Percentiles rank a stretch among this genome's conserved stretches.
Conservation (phyloP, 2,329 filamentous ascomycete genomes). For the Tolypocladium nubicola region DNA sequence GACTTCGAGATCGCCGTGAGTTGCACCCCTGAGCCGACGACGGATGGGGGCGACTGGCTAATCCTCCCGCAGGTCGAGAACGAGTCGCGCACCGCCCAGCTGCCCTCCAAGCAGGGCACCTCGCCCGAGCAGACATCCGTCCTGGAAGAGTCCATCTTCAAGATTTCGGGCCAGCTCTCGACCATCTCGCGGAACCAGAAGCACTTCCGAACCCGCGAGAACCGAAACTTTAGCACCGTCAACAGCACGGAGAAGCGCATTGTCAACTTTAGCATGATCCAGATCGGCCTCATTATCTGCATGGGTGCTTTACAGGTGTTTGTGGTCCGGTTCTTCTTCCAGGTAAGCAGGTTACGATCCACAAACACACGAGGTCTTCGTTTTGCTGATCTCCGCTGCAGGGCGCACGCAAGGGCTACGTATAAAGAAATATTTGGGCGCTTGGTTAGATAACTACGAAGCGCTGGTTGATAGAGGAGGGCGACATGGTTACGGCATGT, state of each 20-base stretch:
- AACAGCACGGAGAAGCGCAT: conserved; percentile 91
- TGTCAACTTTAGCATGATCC: conserved; percentile 93
- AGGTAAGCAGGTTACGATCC: conserved; percentile 37
- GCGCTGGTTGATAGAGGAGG: neutral
- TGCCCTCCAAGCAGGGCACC: conserved; percentile 82
- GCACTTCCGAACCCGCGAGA: conserved; percentile 98
- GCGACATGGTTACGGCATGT: neutral
- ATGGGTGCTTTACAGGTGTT: conserved; percentile 98
- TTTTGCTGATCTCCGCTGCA: conserved; percentile 16
- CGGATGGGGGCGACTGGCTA: neutral
- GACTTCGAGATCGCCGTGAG: conserved; percentile 88
- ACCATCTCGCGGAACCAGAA: conserved; percentile 97
- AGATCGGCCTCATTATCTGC: conserved; percentile 79
- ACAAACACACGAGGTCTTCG: neutral
- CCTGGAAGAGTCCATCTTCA: conserved; percentile 90
- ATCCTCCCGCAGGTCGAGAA: conserved; percentile 64
- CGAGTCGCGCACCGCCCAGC: conserved; percentile 60
- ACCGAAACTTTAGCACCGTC: conserved; percentile 97
- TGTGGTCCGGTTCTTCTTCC: conserved; percentile 97
- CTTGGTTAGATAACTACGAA: neutral
- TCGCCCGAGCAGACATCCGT: conserved; percentile 79
- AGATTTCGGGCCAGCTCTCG: conserved; percentile 83
- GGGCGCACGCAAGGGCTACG: conserved; percentile 60
- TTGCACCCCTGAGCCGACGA: neutral
- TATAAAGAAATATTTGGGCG: conserved; percentile 31